Base-by-base conservation (phyloP, 345 rosid species). In the Conringia planisiliqua region DNA sequence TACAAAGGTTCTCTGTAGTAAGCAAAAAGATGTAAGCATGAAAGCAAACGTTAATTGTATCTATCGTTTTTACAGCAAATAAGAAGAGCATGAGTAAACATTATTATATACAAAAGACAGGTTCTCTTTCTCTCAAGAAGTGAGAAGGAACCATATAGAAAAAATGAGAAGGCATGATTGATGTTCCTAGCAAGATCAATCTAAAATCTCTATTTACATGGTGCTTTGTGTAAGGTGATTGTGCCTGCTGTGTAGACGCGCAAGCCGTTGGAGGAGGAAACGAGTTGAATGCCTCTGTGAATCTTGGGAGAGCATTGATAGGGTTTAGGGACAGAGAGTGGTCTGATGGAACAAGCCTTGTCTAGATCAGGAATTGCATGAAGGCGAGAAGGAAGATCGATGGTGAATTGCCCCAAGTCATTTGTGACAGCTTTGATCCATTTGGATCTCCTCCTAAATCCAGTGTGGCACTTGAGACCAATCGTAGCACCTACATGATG, bases 331-430 rank as follows among this genome's bases (percentile, higher is more conserved):
- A 72, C 33, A 71, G 54, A 72, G 67, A 78, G 61, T 10, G 42
- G 26, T 72, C 42, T 78, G 42, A 78, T 60, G 46, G 44, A 8
- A 72, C 81, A 78, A 58, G 76, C 68, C 50, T 78, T 78, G 35
- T 70, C 63, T 9, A 78, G 35, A 57, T 78, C 68, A 65, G 77
- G 69, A 66, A 78, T 78, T 35, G 77, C 77, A 20, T 78, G 81
- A 17, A 78, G 77, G 18, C 65, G 39, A 39, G 81, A 78, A 65
- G 81, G 81, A 59, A 78, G 81, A 58, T 78, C 81, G 3, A 78
- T 58, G 11, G 14, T 62, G 22, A 78, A 40, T 46, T 78, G 67
- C 14, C 81, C 81, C 50, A 30, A 40, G 69, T 72, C 73, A 72
- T 78, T 57, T n/a, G 81, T 78, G 20, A 78, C 69, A 51, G 63